These are phyloP conservation scores for Calonectria hongkongensis DNA, from an alignment of 2,329 filamentous ascomycete genomes.

Conservation along the genomic window DNA sequence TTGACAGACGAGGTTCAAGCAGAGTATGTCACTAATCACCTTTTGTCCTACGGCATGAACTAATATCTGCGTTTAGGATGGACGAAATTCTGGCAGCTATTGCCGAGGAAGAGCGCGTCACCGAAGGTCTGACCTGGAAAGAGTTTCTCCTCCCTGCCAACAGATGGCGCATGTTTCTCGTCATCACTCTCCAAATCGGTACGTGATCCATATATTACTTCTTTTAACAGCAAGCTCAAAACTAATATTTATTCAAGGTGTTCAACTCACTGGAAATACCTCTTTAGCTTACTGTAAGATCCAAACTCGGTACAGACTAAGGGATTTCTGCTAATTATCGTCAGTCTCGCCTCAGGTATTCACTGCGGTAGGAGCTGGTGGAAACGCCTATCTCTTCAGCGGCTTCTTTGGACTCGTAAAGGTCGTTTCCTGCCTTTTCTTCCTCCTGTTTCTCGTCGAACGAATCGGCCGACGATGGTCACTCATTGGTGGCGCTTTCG, in stretches of 20 bases:
- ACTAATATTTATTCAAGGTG: slow-evolving; percentile 47
- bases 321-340: slow-evolving; percentile 16
- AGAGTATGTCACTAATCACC: slow-evolving; percentile 53
- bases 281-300: slow-evolving; percentile 68
- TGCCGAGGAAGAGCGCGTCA: slow-evolving; percentile 66
- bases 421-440: slow-evolving; percentile 67
- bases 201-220: slow-evolving; percentile 23
- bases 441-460: slow-evolving; percentile 70
- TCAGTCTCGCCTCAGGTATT: slow-evolving; percentile 71
- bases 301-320: neutral
- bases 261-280: slow-evolving; percentile 70
- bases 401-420: slow-evolving; percentile 73
- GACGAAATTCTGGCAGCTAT: slow-evolving; percentile 66
- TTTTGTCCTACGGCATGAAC: neutral
- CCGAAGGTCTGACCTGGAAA: slow-evolving; percentile 66
- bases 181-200: slow-evolving; percentile 70
- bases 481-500: slow-evolving; percentile 68
- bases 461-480: slow-evolving; percentile 68
- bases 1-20: slow-evolving; percentile 56
- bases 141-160: slow-evolving; percentile 67
- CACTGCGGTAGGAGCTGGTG: slow-evolving; percentile 67
- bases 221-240: neutral
- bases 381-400: slow-evolving; percentile 68
- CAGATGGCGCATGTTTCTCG: slow-evolving; percentile 67
- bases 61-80: slow-evolving; percentile 54